Percentiles rank a stretch among this genome's conserved stretches.
phyloP scores from a whole-genome alignment of 1,139 yeast genomes.

The Arxiozyma telluris region DNA sequence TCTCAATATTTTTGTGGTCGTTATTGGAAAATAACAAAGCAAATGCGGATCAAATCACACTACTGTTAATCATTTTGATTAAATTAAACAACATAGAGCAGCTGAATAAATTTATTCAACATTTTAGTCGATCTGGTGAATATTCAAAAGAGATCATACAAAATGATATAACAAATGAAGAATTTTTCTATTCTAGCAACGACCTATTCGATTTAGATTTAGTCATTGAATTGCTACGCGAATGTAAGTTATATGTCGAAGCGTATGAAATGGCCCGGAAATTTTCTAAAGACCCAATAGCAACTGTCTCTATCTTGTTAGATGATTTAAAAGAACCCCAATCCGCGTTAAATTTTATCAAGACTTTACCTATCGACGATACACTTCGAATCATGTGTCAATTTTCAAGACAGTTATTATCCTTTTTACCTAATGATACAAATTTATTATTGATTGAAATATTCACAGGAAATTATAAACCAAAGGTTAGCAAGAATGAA shows the following conservation, averaged over 20 bases:
- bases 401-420: conserved; percentile 58
- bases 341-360: conserved; percentile 58
- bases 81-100: conserved; percentile 59
- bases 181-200: conserved; percentile 26
- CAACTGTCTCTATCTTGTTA: conserved; percentile 70
- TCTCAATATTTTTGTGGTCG: conserved; percentile 57
- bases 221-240: conserved; percentile 66
- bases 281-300: conserved; percentile 57
- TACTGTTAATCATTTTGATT: conserved; percentile 74
- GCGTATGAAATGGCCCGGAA: conserved; percentile 66
- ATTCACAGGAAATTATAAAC: conserved; percentile 75
- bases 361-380: conserved; percentile 68
- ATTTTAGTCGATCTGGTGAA: conserved; percentile 33
- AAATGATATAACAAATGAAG: conserved; percentile 25
- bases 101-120: conserved; percentile 49
- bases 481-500: conserved; percentile 26
- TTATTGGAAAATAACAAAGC: conserved; percentile 49
- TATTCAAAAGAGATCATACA: conserved; percentile 32
- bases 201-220: conserved; percentile 54
- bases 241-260: conserved; percentile 59
- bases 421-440: conserved; percentile 67
- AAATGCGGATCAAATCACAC: conserved; percentile 69
- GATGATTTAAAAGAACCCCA: conserved; percentile 57
- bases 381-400: conserved; percentile 60
- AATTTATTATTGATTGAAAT: conserved; percentile 75